Evolutionary conservation across 1,284 basidiomycete species (phyloP), one percentile per base, ranked within the genome.

Genomic region (Psilocybe mexicana): DNA sequence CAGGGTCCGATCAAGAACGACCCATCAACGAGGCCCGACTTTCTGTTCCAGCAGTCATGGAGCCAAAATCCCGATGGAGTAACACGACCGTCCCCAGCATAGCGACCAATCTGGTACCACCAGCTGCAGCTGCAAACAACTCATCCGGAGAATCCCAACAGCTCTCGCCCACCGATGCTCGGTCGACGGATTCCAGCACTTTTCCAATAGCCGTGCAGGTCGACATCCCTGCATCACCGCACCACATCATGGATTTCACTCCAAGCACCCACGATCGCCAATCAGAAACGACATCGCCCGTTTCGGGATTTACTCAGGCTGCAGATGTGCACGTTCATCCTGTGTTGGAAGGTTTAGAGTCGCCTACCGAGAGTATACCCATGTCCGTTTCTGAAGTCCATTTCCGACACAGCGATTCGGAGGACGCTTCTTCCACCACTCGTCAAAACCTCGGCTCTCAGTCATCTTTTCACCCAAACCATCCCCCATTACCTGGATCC

Each of bases 331-430:
- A 66, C 38, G 58, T 63, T 33, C 69, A 61, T 54, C 70, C 56
- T 63, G 52, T 44, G 62, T 58, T 59, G 65, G 65, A 65, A 43
- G 51, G 56, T 52, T 55, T 67, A 18, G 72, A 70, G 33, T 87
- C 87, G 8, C 87, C 86, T 23, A 85, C 85, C 0, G 85, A 88
- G 50, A 88, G 86, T 53, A 74, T 88, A 53, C 86, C 87, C 0
- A 75, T 84, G 63, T 85, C 87, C n/a, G 79, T 87, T 40, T 86
- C 85, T 1, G 87, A 88, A 43, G 78, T 87, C 52, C 77, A 84
- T 62, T 87, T 87, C 73, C 76, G 83, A 49, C 78, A 83, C 59
- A 79, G 76, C 58, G 72, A 71, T 52, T 78, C 80, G 1, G 82
- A 84, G 12, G 75, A 79, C 2, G 33, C 1, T 69, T 66, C 30